phyloP scores from a whole-genome alignment of 2,329 filamentous ascomycete species.

The Tolypocladium ophioglossoides region DNA sequence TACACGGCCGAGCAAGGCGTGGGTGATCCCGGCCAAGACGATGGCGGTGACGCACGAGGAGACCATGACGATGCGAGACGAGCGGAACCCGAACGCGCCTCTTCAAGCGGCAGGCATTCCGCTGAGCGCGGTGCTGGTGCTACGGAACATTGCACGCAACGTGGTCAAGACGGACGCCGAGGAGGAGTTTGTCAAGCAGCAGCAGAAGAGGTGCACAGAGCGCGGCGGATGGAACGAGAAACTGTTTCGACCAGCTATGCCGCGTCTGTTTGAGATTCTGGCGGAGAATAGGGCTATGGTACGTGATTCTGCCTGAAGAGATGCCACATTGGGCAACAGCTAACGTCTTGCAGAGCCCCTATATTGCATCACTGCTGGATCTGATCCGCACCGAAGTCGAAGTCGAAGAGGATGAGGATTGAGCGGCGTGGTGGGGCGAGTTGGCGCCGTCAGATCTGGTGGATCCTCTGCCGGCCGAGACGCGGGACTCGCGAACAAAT shows the following conservation, averaged over 20 bases:
- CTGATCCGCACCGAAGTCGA: slow-evolving; percentile 21
- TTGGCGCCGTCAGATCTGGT: background rate
- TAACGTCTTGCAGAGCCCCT: slow-evolving; percentile 22
- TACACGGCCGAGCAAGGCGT: slow-evolving; percentile 18
- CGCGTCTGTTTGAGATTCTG: slow-evolving; percentile 57
- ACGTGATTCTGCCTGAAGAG: slow-evolving; percentile 14
- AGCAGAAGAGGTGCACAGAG: slow-evolving; percentile 30
- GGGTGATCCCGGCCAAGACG: slow-evolving; percentile 45
- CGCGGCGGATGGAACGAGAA: slow-evolving; percentile 51
- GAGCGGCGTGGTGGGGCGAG: background rate
- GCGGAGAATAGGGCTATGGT: slow-evolving; percentile 56
- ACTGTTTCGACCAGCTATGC: slow-evolving; percentile 55
- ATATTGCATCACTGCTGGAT: slow-evolving; percentile 29
- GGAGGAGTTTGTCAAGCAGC: slow-evolving; percentile 39
- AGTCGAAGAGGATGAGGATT: slow-evolving; percentile 10
- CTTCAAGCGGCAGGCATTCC: slow-evolving; percentile 65
- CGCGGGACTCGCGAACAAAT: too few relatives aligned
- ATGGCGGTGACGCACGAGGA: slow-evolving; percentile 44
- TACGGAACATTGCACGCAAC: slow-evolving; percentile 68
- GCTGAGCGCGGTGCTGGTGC: slow-evolving; percentile 65
- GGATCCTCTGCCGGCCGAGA: background rate
- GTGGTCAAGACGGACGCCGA: slow-evolving; percentile 50
- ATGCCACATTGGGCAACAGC: background rate
- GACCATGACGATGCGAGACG: slow-evolving; percentile 44
- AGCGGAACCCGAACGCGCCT: slow-evolving; percentile 45